Conservation (phyloP, 1,284 basidiomycete genomes). For the Heliocybe sulcata region DNA sequence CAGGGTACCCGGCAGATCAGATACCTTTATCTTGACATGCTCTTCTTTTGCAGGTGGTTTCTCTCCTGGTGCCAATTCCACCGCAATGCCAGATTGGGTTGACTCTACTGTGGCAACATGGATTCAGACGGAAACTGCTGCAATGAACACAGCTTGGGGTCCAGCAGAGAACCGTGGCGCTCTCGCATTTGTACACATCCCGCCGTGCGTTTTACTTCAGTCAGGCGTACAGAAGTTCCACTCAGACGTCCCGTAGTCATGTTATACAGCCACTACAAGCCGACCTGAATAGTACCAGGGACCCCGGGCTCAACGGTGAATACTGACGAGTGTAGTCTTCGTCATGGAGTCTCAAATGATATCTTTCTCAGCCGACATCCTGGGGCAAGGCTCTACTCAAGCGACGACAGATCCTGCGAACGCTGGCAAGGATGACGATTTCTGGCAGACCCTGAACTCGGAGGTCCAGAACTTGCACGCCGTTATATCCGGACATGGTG, state of each 20-base stretch:
- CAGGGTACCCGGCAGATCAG: too few relatives aligned
- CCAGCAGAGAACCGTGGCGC: slow-evolving; percentile 40
- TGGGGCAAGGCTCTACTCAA: slow-evolving; percentile 56
- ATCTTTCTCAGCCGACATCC: slow-evolving; percentile 34
- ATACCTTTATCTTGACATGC: too few relatives aligned
- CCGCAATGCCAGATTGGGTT: slow-evolving; percentile 56
- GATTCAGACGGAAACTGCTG: slow-evolving; percentile 42
- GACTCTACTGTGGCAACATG: slow-evolving; percentile 52
- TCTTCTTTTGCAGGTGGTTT: slow-evolving; percentile 33
- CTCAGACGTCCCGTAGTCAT: slow-evolving; percentile 28
- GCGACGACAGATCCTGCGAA: slow-evolving; percentile 29
- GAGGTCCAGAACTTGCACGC: slow-evolving; percentile 57
- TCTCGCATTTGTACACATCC: slow-evolving; percentile 66
- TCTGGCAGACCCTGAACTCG: slow-evolving; percentile 54
- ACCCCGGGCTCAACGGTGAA: slow-evolving; percentile 59
- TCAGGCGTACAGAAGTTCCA: background rate
- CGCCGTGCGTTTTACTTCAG: slow-evolving; percentile 32
- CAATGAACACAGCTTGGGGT: slow-evolving; percentile 56
- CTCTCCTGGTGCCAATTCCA: slow-evolving; percentile 32
- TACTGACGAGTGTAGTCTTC: background rate
- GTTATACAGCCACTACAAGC: slow-evolving; percentile 43
- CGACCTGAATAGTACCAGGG: slow-evolving; percentile 35
- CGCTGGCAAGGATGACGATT: slow-evolving; percentile 41
- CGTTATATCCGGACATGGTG: slow-evolving; percentile 62
- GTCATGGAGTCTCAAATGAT: too few relatives aligned